phyloP scores from a whole-genome alignment of 177 flowering plant genomes.

The Telopea speciosissima region DNA sequence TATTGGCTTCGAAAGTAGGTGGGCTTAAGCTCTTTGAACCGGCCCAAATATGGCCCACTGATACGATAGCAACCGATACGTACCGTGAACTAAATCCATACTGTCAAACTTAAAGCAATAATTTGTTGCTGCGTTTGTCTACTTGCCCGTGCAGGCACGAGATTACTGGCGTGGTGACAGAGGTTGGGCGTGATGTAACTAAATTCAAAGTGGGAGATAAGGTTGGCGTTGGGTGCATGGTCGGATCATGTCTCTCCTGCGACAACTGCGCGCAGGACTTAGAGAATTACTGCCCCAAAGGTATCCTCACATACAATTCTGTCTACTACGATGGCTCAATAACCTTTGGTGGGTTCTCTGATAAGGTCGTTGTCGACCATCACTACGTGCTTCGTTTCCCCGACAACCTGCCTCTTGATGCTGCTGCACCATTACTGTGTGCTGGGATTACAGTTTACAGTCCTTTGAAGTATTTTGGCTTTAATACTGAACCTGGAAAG shows the following conservation, averaged over 20 bases:
- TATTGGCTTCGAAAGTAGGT: too few species aligned
- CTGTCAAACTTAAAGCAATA: too few species aligned
- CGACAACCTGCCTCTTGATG: conserved; percentile 35
- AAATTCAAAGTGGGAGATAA: conserved; percentile 38
- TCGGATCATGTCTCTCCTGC: conserved; percentile 41
- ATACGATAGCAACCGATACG: too few species aligned
- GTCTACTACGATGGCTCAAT: conserved; percentile 21
- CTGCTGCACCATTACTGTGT: conserved; percentile 4
- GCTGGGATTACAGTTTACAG: conserved; percentile 44
- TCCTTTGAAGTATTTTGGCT: conserved; percentile 34
- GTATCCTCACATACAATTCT: conserved; percentile 19
- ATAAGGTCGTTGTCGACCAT: conserved; percentile 34
- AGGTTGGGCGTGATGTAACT: conserved; percentile 35
- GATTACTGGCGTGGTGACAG: conserved; percentile 35
- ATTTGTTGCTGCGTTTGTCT: too few species aligned
- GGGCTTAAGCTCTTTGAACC: too few species aligned
- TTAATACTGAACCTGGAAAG: conserved; percentile 25
- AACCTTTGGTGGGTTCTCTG: conserved; percentile 38
- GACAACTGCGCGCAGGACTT: conserved; percentile 24
- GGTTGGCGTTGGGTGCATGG: conserved; percentile 42
- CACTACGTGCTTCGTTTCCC: conserved; percentile 34
- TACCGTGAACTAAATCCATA: too few species aligned
- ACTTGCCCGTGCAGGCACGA: conserved; percentile 32
- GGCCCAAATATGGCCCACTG: too few species aligned
- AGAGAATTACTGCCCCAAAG: conserved; percentile 34